Base-by-base conservation (phyloP, 805 yeast species). In the Suhomyces sp. region DNA sequence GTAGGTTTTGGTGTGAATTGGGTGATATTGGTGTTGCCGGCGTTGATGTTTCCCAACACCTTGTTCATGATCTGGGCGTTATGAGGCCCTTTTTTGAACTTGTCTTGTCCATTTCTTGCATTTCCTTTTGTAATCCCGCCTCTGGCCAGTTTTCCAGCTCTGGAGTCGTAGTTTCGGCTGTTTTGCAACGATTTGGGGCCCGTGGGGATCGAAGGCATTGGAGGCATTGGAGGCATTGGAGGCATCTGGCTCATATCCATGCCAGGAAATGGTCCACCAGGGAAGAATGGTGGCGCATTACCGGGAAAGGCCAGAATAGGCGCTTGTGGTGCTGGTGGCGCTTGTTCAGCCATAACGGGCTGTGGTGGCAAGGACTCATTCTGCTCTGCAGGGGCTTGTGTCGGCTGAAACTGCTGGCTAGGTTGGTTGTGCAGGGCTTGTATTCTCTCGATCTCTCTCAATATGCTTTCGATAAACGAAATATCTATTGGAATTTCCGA, bases 401-500 rank as follows among this genome's bases (percentile, higher is more conserved):
- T 59, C 29, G 46, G 53, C 25, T 37, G 59, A 35, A 43, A 52
- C n/a, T 47, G 60, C 44, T 48, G 58, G n/a, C 20, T 43, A 4
- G 20, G 22, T 20, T 24, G 52, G 6, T 29, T 50, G 33, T 49
- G 58, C 31, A 49, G 56, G 22, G 40, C 47, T 25, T 51, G 50
- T 20, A 78, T 60, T 17, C 71, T 75, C 46, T 74, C 71, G 41
- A 88, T 73, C 45, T 87, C 91, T 40, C 74, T 68, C 57, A 80
- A 84, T 1, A 87, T 80, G 21, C 77, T 72, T 49, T 79, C 77
- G 13, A 87, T 78, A 52, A 87, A 85, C 9, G 67, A 73, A 45
- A 73, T 77, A 53, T 83, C 78, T n/a, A 86, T 81, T 6, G 81
- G 81, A 3, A 80, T 78, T 49, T 85, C 86, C 55, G 86, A 83